Evolutionary conservation across 371 early-diverging fungal genomes (phyloP), one percentile per base, ranked within the genome.

Genomic region (Polyrhizophydium stewartii): DNA sequence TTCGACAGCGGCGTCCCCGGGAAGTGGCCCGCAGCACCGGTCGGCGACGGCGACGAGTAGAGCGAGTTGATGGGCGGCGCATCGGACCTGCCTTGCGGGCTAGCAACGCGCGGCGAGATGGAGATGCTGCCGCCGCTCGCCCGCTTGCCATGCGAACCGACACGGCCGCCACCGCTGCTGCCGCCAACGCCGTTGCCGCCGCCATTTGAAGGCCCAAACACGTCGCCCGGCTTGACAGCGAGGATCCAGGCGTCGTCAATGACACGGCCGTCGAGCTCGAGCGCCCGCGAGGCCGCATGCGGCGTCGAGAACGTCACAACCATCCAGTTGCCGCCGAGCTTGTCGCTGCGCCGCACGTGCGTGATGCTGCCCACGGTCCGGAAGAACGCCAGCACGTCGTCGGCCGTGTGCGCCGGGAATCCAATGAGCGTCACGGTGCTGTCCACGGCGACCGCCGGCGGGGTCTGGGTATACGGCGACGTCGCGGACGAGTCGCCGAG

Each of bases 191-290:
- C 49, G 16, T 16, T 10, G 9, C 7, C 16, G 16, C 49, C 49
- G 28, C 49, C 49, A 47, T 6, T 16, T 10, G 49, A 25, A 3
- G 35, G 6, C 16, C 12, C 53, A 53, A 53, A 53, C 30, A 24
- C 53, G 35, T 53, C 53, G 35, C 53, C 53, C 12, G 53, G 25
- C 35, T 53, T 53, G 30, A 31, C 53, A 30, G 24, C 53, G 16
- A 53, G 21, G 7, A 53, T 6, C 53, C 53, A 53, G 7, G 53
- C 16, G 22, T 53, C 30, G 30, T 53, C 53, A 9, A 53, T n/a
- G 17, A 53, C 10, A 10, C n/a, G 30, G 13, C 53, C 53, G n/a
- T 53, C 53, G 19, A 16, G 17, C 53, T 28, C 30, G 25, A 53
- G 32, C 16, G 53, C 53, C 35, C 53, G 53, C 24, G 7, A 6